A percentile compares a stretch with the other conserved stretches of the same genome.
These are phyloP conservation scores for Irpex sp. DNA, from an alignment of 1,284 basidiomycete species.

Conservation along the genomic window DNA sequence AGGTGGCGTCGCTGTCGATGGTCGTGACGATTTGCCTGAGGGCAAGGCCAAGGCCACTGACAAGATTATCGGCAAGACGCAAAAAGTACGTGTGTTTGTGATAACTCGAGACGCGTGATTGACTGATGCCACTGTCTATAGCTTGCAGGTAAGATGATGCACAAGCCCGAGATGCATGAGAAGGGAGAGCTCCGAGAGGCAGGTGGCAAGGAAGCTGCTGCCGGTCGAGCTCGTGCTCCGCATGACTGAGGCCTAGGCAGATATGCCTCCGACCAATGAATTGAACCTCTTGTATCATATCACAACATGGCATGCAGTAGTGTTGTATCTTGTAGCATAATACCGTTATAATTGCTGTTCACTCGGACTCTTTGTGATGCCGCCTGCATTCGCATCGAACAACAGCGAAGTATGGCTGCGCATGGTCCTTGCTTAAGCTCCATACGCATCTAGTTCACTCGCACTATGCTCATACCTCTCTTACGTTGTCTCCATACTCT, in stretches of 20 bases:
- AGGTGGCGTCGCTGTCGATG: constrained; percentile 55
- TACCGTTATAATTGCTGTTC: too few species aligned
- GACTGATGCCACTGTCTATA: constrained; percentile 24
- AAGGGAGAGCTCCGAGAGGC: constrained; percentile 63
- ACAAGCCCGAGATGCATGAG: constrained; percentile 61
- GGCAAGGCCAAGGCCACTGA: constrained; percentile 54
- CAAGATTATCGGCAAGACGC: constrained; percentile 62
- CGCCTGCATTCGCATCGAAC: too few species aligned
- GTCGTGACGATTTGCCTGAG: constrained; percentile 47
- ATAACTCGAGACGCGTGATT: background rate
- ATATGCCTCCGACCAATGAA: too few species aligned
- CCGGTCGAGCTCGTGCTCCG: constrained; percentile 47
- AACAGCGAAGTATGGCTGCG: too few species aligned
- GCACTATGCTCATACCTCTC: too few species aligned
- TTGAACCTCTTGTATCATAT: background rate
- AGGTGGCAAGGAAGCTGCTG: constrained; percentile 56
- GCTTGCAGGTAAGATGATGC: constrained; percentile 57
- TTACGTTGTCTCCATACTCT: too few species aligned
- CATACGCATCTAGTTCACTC: too few species aligned
- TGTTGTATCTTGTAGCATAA: too few species aligned
- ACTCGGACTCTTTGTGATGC: too few species aligned
- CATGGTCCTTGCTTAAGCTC: too few species aligned
- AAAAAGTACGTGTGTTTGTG: constrained; percentile 47
- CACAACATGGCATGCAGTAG: background rate
- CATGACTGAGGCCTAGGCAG: constrained; percentile 40